phyloP scores from a whole-genome alignment of 495 filamentous ascomycete genomes.

The Hyaloscypha finlandica region DNA sequence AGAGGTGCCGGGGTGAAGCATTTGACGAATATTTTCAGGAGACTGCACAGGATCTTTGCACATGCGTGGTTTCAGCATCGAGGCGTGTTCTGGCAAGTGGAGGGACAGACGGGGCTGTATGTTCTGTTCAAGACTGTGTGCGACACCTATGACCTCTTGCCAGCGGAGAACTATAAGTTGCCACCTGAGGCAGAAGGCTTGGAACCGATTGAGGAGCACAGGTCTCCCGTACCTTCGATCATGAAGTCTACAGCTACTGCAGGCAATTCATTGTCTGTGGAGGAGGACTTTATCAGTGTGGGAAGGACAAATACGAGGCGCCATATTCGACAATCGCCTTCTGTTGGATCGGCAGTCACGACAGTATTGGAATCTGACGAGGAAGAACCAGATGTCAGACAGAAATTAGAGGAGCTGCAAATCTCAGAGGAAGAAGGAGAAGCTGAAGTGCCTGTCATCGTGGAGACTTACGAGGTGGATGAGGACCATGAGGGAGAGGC shows the following conservation, averaged over 20 bases:
- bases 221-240: constrained; percentile 30
- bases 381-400: constrained; percentile 52
- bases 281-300: constrained; percentile 45
- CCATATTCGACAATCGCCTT: constrained; percentile 71
- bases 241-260: constrained; percentile 33
- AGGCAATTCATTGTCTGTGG: constrained; percentile 17
- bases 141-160: constrained; percentile 84
- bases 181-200: constrained; percentile 89
- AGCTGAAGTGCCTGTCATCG: constrained; percentile 32
- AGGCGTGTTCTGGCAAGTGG: constrained; percentile 94
- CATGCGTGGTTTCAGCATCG: constrained; percentile 99
- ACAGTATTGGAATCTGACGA: constrained; percentile 74
- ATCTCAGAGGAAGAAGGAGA: constrained; percentile 32
- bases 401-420: constrained; percentile 25
- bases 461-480: constrained; percentile 29
- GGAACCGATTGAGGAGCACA: constrained; percentile 42
- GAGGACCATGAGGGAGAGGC: constrained; percentile 16
- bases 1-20: constrained; percentile 73
- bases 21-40: constrained; percentile 88
- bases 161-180: constrained; percentile 92
- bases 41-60: constrained; percentile 94
- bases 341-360: constrained; percentile 70
- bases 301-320: constrained; percentile 66
- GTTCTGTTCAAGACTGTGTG: constrained; percentile 96
- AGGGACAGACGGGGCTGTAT: constrained; percentile 83